Evolutionary conservation across 495 filamentous ascomycete species (phyloP).

Genomic region (Tirmania nivea): DNA sequence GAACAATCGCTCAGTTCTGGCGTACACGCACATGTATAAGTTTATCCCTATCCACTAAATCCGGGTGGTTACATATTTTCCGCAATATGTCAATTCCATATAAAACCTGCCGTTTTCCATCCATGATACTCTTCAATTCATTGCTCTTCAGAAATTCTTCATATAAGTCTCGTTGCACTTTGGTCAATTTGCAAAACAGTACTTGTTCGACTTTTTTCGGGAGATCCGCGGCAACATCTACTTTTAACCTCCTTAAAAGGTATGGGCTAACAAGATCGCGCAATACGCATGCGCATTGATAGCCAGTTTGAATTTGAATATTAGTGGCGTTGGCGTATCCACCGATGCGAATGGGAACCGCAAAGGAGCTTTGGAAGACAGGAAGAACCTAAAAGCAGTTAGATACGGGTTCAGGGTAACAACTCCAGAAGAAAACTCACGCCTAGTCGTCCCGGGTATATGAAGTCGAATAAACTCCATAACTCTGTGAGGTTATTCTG

Average conservation of each 20-base stretch:
- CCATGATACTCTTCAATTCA: constrained; percentile 58
- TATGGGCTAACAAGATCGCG: constrained; percentile 84
- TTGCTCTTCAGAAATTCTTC: constrained; percentile 57
- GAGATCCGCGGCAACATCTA: constrained; percentile 78
- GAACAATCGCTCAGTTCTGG: background rate
- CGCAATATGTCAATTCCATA: constrained; percentile 78
- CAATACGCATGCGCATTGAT: constrained; percentile 70
- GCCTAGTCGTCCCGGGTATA: constrained; percentile 85
- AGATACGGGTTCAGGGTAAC: background rate
- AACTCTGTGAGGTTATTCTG: constrained; percentile 94
- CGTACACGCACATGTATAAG: background rate
- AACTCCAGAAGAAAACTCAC: constrained; percentile 17
- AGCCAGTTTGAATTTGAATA: constrained; percentile 73
- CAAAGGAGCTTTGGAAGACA: constrained; percentile 71
- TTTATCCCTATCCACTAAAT: constrained; percentile 42
- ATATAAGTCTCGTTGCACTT: constrained; percentile 53
- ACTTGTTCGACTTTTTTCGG: constrained; percentile 91
- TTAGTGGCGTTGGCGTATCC: constrained; percentile 89
- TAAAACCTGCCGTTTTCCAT: constrained; percentile 51
- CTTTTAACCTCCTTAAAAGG: constrained; percentile 79
- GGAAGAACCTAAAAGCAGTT: constrained; percentile 32
- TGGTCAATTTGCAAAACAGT: constrained; percentile 78
- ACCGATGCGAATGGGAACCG: constrained; percentile 73
- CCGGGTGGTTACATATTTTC: constrained; percentile 95
- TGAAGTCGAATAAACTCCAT: constrained; percentile 93